phyloP scores from a whole-genome alignment of 1,284 basidiomycete species.

The Irpex sp. region DNA sequence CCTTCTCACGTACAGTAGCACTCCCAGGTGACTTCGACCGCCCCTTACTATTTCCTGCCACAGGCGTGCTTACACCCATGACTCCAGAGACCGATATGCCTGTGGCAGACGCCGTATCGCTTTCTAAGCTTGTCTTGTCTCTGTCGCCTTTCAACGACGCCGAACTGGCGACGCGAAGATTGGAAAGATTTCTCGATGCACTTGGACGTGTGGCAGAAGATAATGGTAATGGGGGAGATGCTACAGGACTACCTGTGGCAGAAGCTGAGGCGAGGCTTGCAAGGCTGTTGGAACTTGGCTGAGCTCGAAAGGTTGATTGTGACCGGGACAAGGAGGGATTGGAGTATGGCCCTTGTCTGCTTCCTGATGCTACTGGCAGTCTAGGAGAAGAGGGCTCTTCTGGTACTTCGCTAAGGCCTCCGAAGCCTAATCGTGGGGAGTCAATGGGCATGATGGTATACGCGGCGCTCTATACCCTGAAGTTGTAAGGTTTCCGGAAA shows the following conservation, averaged over 20 bases:
- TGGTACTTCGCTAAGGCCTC: slow-evolving; percentile 1
- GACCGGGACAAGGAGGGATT: not conserved
- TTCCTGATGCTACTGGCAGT: not conserved
- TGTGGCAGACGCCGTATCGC: slow-evolving; percentile 3
- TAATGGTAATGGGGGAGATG: not conserved
- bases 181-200: slow-evolving; percentile 17
- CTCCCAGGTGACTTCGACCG: slow-evolving; percentile 10
- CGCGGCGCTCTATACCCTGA: not conserved
- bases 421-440: slow-evolving; percentile 1
- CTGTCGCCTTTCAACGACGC: slow-evolving; percentile 8
- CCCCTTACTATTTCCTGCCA: not conserved
- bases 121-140: slow-evolving; percentile 12
- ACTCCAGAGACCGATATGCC: slow-evolving; percentile 5
- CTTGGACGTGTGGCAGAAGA: not conserved
- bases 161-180: slow-evolving; percentile 13
- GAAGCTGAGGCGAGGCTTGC: slow-evolving; percentile 15
- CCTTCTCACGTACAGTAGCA: slow-evolving; percentile 12
- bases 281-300: slow-evolving; percentile 28
- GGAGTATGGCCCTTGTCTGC: not conserved
- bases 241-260: not conserved
- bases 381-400: not conserved
- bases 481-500: not conserved
- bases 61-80: slow-evolving; percentile 1
- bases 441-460: not conserved
- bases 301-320: not conserved